Conservation (phyloP, 495 filamentous ascomycete genomes). For the Penicillium macrosclerotiorum region DNA sequence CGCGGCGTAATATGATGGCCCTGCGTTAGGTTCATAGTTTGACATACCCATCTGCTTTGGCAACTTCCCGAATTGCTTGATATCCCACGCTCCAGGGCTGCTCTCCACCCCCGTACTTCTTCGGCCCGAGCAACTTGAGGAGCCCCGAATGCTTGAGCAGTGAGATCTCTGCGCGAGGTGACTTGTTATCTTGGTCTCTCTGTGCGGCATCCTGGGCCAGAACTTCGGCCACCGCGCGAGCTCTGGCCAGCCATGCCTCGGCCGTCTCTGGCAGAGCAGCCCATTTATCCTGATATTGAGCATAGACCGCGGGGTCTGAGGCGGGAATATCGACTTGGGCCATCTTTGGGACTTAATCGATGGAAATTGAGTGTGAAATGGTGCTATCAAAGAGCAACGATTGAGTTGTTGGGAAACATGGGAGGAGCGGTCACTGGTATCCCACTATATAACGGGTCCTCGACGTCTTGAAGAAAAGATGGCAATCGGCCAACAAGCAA, state of each 20-base stretch:
- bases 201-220: slow-evolving; percentile 50
- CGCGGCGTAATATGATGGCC: too few species aligned
- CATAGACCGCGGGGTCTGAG: slow-evolving; percentile 53
- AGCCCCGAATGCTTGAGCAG: slow-evolving; percentile 57
- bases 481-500: not conserved
- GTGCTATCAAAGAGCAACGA: not conserved
- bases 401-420: not conserved
- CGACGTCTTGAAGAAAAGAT: too few species aligned
- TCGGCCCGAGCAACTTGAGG: slow-evolving; percentile 53
- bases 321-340: slow-evolving; percentile 20
- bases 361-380: not conserved
- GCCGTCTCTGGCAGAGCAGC: slow-evolving; percentile 40
- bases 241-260: slow-evolving; percentile 50
- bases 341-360: slow-evolving; percentile 7
- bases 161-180: slow-evolving; percentile 52
- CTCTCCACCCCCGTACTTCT: slow-evolving; percentile 56
- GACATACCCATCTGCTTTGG: slow-evolving; percentile 53
- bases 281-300: slow-evolving; percentile 46
- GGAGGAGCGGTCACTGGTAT: not conserved
- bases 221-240: slow-evolving; percentile 51
- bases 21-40: too few species aligned
- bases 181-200: slow-evolving; percentile 55
- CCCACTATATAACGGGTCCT: too few species aligned
- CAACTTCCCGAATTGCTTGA: slow-evolving; percentile 56
- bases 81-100: slow-evolving; percentile 57